Conservation (phyloP, 1,284 basidiomycete species). For the Singerocomus inundabilis region DNA sequence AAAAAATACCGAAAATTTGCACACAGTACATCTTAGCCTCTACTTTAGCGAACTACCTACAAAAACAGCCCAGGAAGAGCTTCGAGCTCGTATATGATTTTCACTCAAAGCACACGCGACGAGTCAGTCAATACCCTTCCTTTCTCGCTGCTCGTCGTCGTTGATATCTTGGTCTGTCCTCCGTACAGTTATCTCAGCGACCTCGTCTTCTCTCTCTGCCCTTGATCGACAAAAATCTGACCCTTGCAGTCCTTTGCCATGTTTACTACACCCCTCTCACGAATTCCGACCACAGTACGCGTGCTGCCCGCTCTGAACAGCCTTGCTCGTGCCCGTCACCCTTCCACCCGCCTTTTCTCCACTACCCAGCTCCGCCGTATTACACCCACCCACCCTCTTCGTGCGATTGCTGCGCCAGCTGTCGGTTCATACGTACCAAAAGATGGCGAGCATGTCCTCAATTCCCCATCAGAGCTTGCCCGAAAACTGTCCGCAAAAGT, state of each 20-base stretch:
- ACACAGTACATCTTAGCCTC: not conserved
- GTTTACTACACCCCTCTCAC: slow-evolving; percentile 3
- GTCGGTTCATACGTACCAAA: slow-evolving; percentile 70
- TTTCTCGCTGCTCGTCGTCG: not conserved
- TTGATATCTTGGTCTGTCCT: slow-evolving; percentile 7
- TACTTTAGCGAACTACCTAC: not conserved
- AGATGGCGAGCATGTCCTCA: slow-evolving; percentile 80
- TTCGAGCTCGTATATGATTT: slow-evolving; percentile 65
- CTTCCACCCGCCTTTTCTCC: slow-evolving; percentile 33
- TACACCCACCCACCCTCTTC: slow-evolving; percentile 43
- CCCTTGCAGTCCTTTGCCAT: slow-evolving; percentile 3
- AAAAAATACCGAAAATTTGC: not conserved
- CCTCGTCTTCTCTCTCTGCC: slow-evolving; percentile 76
- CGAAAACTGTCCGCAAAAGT: slow-evolving; percentile 90
- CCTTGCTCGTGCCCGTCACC: slow-evolving; percentile 19
- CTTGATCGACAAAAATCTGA: slow-evolving; percentile 38
- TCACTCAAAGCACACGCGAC: slow-evolving; percentile 81
- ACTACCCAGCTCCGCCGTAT: slow-evolving; percentile 31
- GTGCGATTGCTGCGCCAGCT: slow-evolving; percentile 76
- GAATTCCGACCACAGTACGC: slow-evolving; percentile 17
- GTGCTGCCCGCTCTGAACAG: slow-evolving; percentile 12
- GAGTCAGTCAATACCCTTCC: slow-evolving; percentile 52
- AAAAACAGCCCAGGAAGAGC: slow-evolving; percentile 5
- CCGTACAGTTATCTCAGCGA: slow-evolving; percentile 74
- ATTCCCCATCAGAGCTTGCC: slow-evolving; percentile 90